Evolutionary conservation across 2,329 filamentous ascomycete genomes (phyloP), one percentile per base, ranked within the genome.

Genomic region (Aureobasidium sp.): DNA sequence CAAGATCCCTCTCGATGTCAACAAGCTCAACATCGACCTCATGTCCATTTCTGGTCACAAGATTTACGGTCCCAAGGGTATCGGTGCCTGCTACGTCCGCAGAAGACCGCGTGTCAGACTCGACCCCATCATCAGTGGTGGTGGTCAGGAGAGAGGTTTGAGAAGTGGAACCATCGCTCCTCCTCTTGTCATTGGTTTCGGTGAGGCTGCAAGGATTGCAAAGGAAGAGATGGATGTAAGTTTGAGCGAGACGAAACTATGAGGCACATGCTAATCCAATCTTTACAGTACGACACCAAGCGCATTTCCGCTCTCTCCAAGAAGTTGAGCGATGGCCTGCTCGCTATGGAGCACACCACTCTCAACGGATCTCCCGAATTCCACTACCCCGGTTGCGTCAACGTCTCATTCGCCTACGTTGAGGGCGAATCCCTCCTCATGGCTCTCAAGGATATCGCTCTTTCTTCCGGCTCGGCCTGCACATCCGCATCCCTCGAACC

Each of bases 21-120:
- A 97, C 75, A 89, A 90, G 76, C 93, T 96, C 91, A 95, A 97
- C 75, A 88, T 99, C 66, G 94, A 99, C 73, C 79, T 99, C 71
- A 97, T 99, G 93, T 97, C 93, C 33, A 97, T 99, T 64, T 97
- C 94, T 9, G 92, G 90, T 33, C 94, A 99, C 79, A 99, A 99
- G 78, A 96, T 99, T 60, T 99, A 99, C 73, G 94, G 94, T 29
- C 94, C 94, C 60, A 99, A 96, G 81, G 94, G 94, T 37, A 90
- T 99, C 62, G 94, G 94, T 63, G 94, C 94, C 63, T 99, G 94
- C 78, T 99, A 93, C 71, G 90, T 99, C 53, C 88, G 94, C 70
- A 85, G 94, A 78, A 84, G 94, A 62, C 94, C 94, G 1, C 87
- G 93, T 74, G 94, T 99, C 68, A 90, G 94, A 75, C 79, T 99